Evolutionary conservation across 495 filamentous ascomycete species (phyloP).

Genomic region (Chaetomium fimeti): DNA sequence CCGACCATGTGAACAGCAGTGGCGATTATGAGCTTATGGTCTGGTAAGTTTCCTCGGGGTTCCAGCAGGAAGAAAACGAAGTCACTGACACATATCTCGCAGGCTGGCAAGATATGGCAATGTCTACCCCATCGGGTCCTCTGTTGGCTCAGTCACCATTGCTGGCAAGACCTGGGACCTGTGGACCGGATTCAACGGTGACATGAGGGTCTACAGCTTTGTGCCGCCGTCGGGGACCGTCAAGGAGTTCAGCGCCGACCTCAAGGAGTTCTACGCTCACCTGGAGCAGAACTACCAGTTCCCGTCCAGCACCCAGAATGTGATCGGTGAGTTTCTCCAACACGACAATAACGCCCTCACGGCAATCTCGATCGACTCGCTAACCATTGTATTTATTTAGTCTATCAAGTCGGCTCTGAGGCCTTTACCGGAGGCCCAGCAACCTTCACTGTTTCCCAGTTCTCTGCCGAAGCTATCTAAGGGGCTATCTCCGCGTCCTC

Average conservation of each 20-base stretch:
- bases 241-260: constrained; percentile 39
- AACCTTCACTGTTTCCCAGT: not conserved
- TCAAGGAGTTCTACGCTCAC: constrained; percentile 48
- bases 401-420: constrained; percentile 1
- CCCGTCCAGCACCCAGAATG: constrained; percentile 43
- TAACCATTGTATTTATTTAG: not conserved
- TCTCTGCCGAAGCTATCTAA: not conserved
- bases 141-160: constrained; percentile 32
- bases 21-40: constrained; percentile 55
- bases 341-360: not conserved
- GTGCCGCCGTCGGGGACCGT: constrained; percentile 33
- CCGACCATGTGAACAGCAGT: constrained; percentile 44
- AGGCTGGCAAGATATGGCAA: constrained; percentile 44
- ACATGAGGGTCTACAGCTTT: constrained; percentile 50
- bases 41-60: constrained; percentile 34
- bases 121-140: constrained; percentile 45
- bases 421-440: not conserved
- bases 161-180: constrained; percentile 42
- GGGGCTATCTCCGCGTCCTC: not conserved
- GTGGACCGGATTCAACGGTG: constrained; percentile 31
- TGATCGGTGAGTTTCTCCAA: constrained; percentile 42
- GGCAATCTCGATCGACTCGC: not conserved
- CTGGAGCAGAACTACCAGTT: constrained; percentile 39
- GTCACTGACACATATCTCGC: not conserved
- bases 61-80: too few relatives aligned